These are phyloP conservation scores for Zasmidium citrigriseum DNA, from an alignment of 2,329 filamentous ascomycete genomes.

Conservation along the genomic window DNA sequence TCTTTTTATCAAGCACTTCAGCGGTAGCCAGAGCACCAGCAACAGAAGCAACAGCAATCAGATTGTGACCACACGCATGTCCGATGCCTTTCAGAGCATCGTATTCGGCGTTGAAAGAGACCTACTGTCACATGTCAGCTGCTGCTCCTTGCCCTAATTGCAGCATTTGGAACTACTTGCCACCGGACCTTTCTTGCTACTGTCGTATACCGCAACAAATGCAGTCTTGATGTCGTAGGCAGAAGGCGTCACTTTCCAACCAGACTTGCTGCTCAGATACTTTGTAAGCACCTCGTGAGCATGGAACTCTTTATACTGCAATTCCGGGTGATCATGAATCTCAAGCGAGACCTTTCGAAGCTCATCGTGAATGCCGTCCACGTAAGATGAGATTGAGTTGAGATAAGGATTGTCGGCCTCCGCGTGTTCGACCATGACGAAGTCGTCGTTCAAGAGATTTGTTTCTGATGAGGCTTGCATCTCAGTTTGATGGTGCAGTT, in stretches of 20 bases:
- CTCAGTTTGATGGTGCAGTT: background rate
- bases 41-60: conserved; percentile 44
- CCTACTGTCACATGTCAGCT: background rate
- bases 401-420: conserved; percentile 13
- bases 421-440: conserved; percentile 9
- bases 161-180: conserved; percentile 27
- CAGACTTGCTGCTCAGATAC: conserved; percentile 47
- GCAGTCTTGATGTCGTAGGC: conserved; percentile 56
- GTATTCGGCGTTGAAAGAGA: conserved; percentile 28
- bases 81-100: conserved; percentile 45
- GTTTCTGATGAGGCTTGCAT: background rate
- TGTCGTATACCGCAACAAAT: conserved; percentile 54
- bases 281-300: conserved; percentile 53
- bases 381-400: conserved; percentile 39
- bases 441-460: conserved; percentile 10
- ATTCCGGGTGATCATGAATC: conserved; percentile 55
- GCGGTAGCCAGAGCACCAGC: conserved; percentile 42
- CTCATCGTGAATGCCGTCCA: conserved; percentile 41
- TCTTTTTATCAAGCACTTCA: conserved; percentile 30
- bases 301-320: conserved; percentile 44
- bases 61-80: conserved; percentile 50
- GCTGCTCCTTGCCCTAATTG: background rate
- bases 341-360: conserved; percentile 52
- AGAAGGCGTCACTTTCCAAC: conserved; percentile 54
- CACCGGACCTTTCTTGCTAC: conserved; percentile 37